phyloP scores from a whole-genome alignment of 2,329 filamentous ascomycete genomes.

The Pestalotiopsis sp. region DNA sequence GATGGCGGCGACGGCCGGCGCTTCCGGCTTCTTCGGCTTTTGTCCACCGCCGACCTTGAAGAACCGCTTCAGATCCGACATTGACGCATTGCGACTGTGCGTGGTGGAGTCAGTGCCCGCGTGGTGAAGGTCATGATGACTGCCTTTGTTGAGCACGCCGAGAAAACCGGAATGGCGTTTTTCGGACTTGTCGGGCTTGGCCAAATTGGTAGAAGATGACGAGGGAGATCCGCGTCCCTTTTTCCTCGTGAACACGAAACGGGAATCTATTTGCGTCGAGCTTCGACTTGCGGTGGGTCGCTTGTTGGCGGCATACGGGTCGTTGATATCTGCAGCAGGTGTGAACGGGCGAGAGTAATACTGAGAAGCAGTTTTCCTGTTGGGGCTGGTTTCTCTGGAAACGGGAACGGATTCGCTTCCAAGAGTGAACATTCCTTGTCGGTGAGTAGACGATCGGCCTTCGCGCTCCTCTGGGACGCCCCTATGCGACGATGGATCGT shows the following conservation, averaged over 20 bases:
- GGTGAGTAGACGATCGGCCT: conserved; percentile 40
- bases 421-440: conserved; percentile 57
- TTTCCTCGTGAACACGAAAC: conserved; percentile 82
- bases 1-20: conserved; percentile 60
- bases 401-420: conserved; percentile 54
- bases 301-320: conserved; percentile 84
- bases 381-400: conserved; percentile 67
- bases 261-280: conserved; percentile 68
- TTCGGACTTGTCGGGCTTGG: conserved; percentile 47
- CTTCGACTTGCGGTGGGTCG: conserved; percentile 71
- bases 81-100: conserved; percentile 72
- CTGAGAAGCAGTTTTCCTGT: conserved; percentile 62
- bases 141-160: conserved; percentile 37
- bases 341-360: conserved; percentile 76
- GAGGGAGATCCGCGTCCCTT: conserved; percentile 66
- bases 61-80: conserved; percentile 95
- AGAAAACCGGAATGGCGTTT: conserved; percentile 55
- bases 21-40: conserved; percentile 71
- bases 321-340: conserved; percentile 77
- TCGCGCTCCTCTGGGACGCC: conserved; percentile 40
- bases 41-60: conserved; percentile 77
- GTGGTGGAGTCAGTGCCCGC: conserved; percentile 51
- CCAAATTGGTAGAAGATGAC: conserved; percentile 53
- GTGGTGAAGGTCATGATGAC: conserved; percentile 42
- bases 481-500: conserved; percentile 43